Percentiles rank a stretch among this genome's conserved stretches.
Conservation (phyloP, 2,329 filamentous ascomycete genomes). For the Massarina eburnea region DNA sequence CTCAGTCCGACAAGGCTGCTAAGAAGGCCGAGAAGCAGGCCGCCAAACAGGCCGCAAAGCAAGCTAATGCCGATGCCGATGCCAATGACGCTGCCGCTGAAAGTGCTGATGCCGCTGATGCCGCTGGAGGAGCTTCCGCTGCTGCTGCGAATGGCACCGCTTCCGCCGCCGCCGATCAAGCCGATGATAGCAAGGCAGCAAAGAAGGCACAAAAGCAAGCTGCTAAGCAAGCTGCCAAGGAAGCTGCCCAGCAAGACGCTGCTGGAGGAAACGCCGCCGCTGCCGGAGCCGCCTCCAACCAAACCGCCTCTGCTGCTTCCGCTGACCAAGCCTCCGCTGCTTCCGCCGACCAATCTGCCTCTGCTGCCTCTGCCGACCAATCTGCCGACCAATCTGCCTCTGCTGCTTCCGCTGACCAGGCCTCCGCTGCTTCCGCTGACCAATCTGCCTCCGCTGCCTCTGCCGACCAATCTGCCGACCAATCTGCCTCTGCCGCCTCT, state of each 20-base stretch:
- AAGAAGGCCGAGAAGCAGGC: not conserved
- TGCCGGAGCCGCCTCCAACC: too few relatives aligned
- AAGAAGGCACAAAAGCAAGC: not conserved
- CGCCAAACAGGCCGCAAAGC: not conserved
- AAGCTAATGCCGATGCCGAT: not conserved
- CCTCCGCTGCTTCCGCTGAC: too few relatives aligned
- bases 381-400: too few relatives aligned
- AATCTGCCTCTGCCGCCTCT: too few relatives aligned
- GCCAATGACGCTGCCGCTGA: conserved; percentile 1
- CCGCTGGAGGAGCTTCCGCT: not conserved
- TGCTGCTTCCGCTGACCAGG: too few relatives aligned
- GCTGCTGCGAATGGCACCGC: not conserved
- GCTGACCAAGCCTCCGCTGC: too few relatives aligned
- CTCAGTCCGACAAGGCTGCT: not conserved
- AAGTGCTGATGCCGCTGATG: conserved; percentile 1
- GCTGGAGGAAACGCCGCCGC: not conserved
- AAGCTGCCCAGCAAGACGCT: not conserved
- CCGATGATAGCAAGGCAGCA: conserved; percentile 2
- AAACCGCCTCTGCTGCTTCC: too few relatives aligned
- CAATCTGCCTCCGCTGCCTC: too few relatives aligned
- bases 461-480: too few relatives aligned
- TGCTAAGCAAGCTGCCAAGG: not conserved
- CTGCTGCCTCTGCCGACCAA: too few relatives aligned
- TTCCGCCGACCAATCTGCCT: too few relatives aligned
- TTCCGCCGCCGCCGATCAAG: not conserved